phyloP scores from a whole-genome alignment of 176 grass and related monocot genomes.

The Phoenix roebelenii region DNA sequence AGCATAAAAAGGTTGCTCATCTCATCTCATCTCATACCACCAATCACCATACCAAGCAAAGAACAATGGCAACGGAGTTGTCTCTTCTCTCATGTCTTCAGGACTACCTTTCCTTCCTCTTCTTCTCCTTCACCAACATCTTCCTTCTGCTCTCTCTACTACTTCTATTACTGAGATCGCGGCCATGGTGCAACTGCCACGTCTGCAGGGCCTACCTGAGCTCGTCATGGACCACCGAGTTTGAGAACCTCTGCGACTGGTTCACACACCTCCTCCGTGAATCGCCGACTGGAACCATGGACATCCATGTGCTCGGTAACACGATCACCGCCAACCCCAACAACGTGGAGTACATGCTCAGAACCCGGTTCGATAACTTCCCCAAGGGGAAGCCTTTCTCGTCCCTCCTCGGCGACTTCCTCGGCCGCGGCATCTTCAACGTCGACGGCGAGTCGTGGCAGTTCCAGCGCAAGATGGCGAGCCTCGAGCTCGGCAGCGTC shows the following conservation, averaged over 20 bases:
- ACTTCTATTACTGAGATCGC: slow-evolving; percentile 26
- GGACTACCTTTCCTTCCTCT: slow-evolving; percentile 13
- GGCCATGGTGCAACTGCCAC: slow-evolving; percentile 55
- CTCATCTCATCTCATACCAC: no score
- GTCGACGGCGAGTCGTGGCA: slow-evolving; percentile 52
- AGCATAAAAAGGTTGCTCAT: no score
- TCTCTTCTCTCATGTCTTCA: no score
- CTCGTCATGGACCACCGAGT: slow-evolving; percentile 42
- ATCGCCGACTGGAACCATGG: slow-evolving; percentile 44
- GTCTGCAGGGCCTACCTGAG: slow-evolving; percentile 52
- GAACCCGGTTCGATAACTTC: slow-evolving; percentile 71
- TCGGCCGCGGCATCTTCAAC: slow-evolving; percentile 87
- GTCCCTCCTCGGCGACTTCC: slow-evolving; percentile 55
- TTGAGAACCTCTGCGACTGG: slow-evolving; percentile 72
- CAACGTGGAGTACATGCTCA: slow-evolving; percentile 90
- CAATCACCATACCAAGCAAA: no score
- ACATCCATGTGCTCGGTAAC: slow-evolving; percentile 58
- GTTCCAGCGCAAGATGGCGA: slow-evolving; percentile 92
- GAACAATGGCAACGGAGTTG: no score
- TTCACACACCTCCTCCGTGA: slow-evolving; percentile 53
- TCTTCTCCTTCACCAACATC: slow-evolving; percentile 15
- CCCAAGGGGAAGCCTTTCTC: slow-evolving; percentile 73
- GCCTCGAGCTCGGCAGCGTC: slow-evolving; percentile 74
- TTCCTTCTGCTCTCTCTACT: slow-evolving; percentile 16
- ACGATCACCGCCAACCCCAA: slow-evolving; percentile 68